A percentile compares a stretch with the other conserved stretches of the same genome.
phyloP scores from a whole-genome alignment of 768 basidiomycete species.

The Leccinum variicolor region DNA sequence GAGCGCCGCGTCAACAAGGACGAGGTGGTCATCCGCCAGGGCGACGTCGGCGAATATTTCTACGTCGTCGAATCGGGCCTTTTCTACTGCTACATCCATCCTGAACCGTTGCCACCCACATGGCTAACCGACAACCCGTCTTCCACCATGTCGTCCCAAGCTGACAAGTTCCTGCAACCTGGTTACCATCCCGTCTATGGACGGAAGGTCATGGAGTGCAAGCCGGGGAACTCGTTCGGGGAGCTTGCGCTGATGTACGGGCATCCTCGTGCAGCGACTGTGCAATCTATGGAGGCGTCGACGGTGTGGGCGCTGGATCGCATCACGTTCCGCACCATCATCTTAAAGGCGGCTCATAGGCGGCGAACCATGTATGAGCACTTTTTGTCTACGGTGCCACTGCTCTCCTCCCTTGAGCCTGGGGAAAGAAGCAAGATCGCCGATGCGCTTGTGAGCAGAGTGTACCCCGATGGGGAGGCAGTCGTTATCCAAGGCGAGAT shows the following conservation, averaged over 20 bases:
- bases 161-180: constrained; percentile 58
- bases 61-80: constrained; percentile 93
- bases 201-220: constrained; percentile 80
- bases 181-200: constrained; percentile 71
- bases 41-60: constrained; percentile 95
- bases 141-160: constrained; percentile 34
- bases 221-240: constrained; percentile 85
- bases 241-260: constrained; percentile 99
- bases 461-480: constrained; percentile 78
- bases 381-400: constrained; percentile 87
- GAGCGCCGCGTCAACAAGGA: constrained; percentile 69
- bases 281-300: constrained; percentile 76
- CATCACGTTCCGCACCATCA: constrained; percentile 97
- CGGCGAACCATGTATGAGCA: constrained; percentile 95
- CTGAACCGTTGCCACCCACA: constrained; percentile 59
- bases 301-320: constrained; percentile 96
- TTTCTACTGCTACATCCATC: constrained; percentile 78
- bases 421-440: constrained; percentile 96
- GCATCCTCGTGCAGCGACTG: constrained; percentile 92
- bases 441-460: constrained; percentile 84
- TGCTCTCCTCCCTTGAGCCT: constrained; percentile 81
- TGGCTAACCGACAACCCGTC: constrained; percentile 48
- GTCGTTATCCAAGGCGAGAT: constrained; percentile 93
- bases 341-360: constrained; percentile 87
- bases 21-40: constrained; percentile 94